Evolutionary conservation across 345 rosid species (phyloP).

Genomic region (Citrus unshiu): DNA sequence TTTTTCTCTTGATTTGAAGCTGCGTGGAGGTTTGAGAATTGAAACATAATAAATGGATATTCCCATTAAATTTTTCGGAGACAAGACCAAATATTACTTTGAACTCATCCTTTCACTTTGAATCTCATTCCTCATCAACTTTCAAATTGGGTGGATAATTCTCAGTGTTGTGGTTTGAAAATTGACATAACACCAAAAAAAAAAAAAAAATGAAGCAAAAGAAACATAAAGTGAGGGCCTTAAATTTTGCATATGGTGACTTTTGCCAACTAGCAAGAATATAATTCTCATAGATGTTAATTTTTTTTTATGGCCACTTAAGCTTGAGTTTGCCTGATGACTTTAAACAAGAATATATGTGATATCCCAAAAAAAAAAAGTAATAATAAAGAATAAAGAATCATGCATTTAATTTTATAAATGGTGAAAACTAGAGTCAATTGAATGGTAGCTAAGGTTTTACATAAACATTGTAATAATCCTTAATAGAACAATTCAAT

Average conservation of each 20-base stretch:
- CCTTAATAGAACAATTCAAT: too few relatives aligned
- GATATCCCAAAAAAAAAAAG: too few relatives aligned
- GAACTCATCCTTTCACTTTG: constrained; percentile 20
- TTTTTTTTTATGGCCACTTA: too few relatives aligned
- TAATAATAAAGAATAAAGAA: too few relatives aligned
- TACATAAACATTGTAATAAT: too few relatives aligned
- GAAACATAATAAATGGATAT: not conserved
- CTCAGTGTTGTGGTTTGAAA: not conserved
- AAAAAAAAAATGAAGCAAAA: not conserved
- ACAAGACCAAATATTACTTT: constrained; percentile 10
- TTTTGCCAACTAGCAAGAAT: constrained; percentile 3
- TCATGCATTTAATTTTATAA: too few relatives aligned
- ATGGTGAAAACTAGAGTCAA: not conserved
- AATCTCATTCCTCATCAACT: constrained; percentile 11
- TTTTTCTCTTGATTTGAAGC: not conserved
- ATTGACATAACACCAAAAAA: not conserved
- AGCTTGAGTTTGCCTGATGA: too few relatives aligned
- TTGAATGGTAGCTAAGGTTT: not conserved
- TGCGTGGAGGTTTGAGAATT: not conserved
- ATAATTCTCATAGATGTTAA: not conserved
- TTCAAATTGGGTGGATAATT: not conserved
- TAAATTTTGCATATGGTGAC: not conserved
- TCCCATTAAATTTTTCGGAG: not conserved
- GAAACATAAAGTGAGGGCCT: not conserved
- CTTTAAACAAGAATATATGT: too few relatives aligned